These are phyloP conservation scores for Przewalskia tangutica DNA, from an alignment of 257 asterid species.

Conservation along the genomic window DNA sequence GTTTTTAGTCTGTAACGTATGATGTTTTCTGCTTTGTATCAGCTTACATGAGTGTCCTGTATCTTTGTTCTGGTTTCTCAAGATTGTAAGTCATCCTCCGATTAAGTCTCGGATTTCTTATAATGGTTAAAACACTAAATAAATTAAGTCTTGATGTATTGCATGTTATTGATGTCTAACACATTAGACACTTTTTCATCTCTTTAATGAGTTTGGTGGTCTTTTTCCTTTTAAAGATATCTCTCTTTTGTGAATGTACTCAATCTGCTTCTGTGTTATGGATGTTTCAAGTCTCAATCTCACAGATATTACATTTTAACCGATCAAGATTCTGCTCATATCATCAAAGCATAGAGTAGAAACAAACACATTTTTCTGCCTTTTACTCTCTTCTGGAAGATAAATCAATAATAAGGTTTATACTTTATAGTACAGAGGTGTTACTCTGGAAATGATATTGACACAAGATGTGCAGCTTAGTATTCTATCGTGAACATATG, in stretches of 20 bases:
- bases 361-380: neutral
- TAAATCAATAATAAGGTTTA: neutral
- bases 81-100: neutral
- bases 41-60: neutral
- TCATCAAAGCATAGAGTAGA: neutral
- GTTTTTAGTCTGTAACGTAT: neutral
- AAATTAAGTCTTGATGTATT: neutral
- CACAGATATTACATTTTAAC: neutral
- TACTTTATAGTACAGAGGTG: neutral
- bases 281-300: neutral
- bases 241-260: neutral
- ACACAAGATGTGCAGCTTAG: neutral
- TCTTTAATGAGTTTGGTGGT: neutral
- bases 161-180: neutral
- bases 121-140: neutral
- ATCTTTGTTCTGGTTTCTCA: neutral
- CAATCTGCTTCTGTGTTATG: neutral
- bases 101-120: neutral
- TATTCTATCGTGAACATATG: neutral
- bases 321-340: neutral
- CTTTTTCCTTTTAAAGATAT: neutral
- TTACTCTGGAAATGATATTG: neutral
- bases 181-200: neutral
- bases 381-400: neutral
- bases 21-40: neutral